These are phyloP conservation scores for Pichia nakasei DNA, from an alignment of 805 yeast genomes.

Conservation along the genomic window DNA sequence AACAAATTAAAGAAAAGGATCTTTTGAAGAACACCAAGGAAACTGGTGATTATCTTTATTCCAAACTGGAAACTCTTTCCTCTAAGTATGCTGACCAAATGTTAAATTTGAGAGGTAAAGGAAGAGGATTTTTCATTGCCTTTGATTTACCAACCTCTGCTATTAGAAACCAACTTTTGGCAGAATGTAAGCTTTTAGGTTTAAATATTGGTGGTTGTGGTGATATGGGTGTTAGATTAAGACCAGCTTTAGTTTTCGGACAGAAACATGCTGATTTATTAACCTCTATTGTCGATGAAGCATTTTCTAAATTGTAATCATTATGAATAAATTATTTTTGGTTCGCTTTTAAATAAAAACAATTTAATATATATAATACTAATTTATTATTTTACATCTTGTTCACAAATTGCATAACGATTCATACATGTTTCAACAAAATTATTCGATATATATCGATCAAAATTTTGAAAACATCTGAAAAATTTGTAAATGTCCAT, in stretches of 20 bases:
- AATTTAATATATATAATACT: no score
- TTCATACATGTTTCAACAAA: no score
- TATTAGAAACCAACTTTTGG: constrained; percentile 39
- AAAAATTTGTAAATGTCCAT: no score
- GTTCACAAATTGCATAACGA: no score
- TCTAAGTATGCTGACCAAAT: constrained; percentile 28
- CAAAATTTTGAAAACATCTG: no score
- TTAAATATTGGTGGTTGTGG: constrained; percentile 66
- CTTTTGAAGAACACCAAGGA: constrained; percentile 40
- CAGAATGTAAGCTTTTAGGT: constrained; percentile 40
- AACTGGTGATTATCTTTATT: constrained; percentile 48
- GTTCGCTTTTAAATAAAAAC: no score
- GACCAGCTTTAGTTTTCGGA: constrained; percentile 58
- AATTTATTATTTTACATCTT: no score
- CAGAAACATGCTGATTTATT: constrained; percentile 53
- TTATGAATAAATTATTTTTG: no score
- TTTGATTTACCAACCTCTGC: constrained; percentile 43
- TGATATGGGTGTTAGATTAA: constrained; percentile 46
- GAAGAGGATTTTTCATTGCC: constrained; percentile 58
- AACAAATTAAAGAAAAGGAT: constrained; percentile 42
- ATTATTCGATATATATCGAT: no score
- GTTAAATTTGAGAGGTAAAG: constrained; percentile 50
- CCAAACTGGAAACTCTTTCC: constrained; percentile 32
- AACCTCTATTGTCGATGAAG: constrained; percentile 30
- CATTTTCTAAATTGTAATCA: constrained; percentile 16